Base-by-base conservation (phyloP, 306 rosid species). In the Malus asiatica region DNA sequence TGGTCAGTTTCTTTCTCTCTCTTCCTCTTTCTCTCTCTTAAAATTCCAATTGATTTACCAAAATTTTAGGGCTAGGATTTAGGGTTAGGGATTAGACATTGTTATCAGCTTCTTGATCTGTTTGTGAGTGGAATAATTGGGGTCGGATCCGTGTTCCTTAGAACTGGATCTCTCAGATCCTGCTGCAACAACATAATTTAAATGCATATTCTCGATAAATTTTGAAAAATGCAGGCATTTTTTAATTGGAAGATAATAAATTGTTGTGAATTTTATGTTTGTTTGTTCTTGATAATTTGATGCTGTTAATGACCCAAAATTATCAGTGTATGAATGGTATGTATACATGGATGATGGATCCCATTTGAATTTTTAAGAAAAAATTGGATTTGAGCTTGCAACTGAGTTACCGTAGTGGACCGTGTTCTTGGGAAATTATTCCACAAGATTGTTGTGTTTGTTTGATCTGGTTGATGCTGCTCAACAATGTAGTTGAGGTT, bases 111-210 rank as follows among this genome's bases (percentile, higher is more conserved):
- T 61, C n/a, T 18, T 58, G 76, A 72, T 58, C 76, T 58, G 48
- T 72, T 40, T 38, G 23, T 23, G 53, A 58, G 11, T 3, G 76
- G 60, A 72, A 60, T 11, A 11, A 44, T 59, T 18, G 30, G 55
- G 12, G 40, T 23, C 76, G 76, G 76, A 59, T 73, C 68, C 57
- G 4, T 15, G 58, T 59, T 58, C 59, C 25, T 27, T 6, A 4
- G 55, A 60, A 19, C 77, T 27, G 77, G 61, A 74, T 74, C 77
- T 44, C 12, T 70, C 70, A 62, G 70, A 62, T 74, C 77, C 32
- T 74, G 38, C 51, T 11, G 10, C 66, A 6, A 22, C 32, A 45
- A 59, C 68, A 52, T 40, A 42, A 38, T 7, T 42, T 29, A n/a
- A 42, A 27, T 42, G 9, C 25, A 3, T 35, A 5, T 35, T 22